phyloP scores from a whole-genome alignment of 306 rosid genomes.

The Heteromeles arbutifolia region DNA sequence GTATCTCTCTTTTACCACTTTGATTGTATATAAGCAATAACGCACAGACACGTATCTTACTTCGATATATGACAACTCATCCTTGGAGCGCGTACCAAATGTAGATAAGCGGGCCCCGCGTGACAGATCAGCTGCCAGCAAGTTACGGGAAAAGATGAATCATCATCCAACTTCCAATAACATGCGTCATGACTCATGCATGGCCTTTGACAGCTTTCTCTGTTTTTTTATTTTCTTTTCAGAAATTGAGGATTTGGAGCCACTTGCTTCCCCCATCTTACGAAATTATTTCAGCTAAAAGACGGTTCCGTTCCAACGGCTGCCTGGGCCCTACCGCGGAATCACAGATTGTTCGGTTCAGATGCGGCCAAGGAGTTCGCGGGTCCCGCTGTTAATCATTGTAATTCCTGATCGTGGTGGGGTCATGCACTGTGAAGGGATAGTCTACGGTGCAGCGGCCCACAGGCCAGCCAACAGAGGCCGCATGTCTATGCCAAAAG shows the following conservation, averaged over 20 bases:
- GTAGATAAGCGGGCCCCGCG: neutral
- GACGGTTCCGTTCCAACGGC: neutral
- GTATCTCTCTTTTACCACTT: too few relatives aligned
- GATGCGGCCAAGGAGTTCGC: neutral
- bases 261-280: neutral
- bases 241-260: neutral
- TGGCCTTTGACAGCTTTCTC: neutral
- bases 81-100: too few relatives aligned
- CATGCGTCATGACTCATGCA: neutral
- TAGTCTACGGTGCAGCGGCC: neutral
- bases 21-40: too few relatives aligned
- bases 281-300: neutral
- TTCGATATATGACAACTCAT: too few relatives aligned
- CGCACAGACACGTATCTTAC: too few relatives aligned
- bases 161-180: neutral
- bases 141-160: neutral
- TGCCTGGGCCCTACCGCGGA: neutral
- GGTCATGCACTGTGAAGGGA: neutral
- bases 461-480: neutral
- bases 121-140: neutral
- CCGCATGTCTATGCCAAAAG: neutral
- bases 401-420: conserved; percentile 6
- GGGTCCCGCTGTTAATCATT: conserved; percentile 11
- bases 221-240: neutral
- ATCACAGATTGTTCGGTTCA: neutral